These are phyloP conservation scores for Rhizopus arrhizus DNA, from an alignment of 371 early-diverging fungal species.

Conservation along the genomic window DNA sequence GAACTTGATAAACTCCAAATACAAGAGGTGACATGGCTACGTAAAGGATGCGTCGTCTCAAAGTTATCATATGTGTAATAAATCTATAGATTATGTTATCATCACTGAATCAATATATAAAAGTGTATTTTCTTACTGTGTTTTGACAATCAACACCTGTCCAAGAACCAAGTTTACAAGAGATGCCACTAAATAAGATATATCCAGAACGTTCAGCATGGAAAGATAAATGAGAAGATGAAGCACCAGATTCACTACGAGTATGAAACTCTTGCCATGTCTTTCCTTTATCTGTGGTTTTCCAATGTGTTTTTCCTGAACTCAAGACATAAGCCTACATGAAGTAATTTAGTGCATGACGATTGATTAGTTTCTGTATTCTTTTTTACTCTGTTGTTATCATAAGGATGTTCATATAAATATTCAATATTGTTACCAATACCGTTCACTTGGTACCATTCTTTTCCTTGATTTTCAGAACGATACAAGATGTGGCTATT, in stretches of 20 bases:
- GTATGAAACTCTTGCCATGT: constrained; percentile 69
- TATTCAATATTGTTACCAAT: constrained; percentile 42
- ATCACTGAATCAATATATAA: neutral
- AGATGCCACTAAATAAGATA: constrained; percentile 58
- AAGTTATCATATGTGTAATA: constrained; percentile 73
- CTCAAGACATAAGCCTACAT: constrained; percentile 67
- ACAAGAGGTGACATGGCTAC: constrained; percentile 62
- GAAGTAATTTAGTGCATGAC: neutral
- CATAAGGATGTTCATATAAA: constrained; percentile 64
- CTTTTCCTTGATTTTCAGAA: constrained; percentile 70
- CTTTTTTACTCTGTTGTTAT: constrained; percentile 51
- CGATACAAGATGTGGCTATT: constrained; percentile 53
- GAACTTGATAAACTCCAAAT: constrained; percentile 66
- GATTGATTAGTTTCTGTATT: neutral
- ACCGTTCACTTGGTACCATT: constrained; percentile 56
- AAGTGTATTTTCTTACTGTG: constrained; percentile 44
- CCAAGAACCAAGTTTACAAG: constrained; percentile 56
- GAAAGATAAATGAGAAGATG: constrained; percentile 56
- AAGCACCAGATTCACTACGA: constrained; percentile 45
- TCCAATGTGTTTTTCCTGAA: constrained; percentile 60
- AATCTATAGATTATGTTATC: constrained; percentile 35
- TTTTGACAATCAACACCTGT: constrained; percentile 49
- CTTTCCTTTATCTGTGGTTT: constrained; percentile 64
- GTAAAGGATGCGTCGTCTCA: constrained; percentile 51
- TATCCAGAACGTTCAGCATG: constrained; percentile 66